phyloP scores from a whole-genome alignment of 1,139 yeast genomes.

The Casaregolazyma suthepensis region DNA sequence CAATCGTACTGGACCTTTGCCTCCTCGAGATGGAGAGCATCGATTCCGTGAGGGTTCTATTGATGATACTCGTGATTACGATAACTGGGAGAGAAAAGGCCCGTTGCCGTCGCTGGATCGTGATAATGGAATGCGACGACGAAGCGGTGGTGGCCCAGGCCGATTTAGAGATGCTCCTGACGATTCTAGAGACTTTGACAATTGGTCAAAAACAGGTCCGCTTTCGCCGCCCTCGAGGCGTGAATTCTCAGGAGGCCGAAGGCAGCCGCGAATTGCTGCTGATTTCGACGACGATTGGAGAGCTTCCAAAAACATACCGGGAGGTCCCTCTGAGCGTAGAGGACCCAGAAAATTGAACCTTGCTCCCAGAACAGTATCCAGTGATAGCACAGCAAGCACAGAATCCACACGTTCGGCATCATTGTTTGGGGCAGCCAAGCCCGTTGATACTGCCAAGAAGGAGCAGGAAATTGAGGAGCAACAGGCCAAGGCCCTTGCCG shows the following conservation, averaged over 20 bases:
- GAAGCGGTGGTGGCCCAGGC: conserved; percentile 12
- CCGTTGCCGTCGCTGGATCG: conserved; percentile 29
- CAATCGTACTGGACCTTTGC: conserved; percentile 32
- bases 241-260: conserved; percentile 17
- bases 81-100: conserved; percentile 41
- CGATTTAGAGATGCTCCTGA: conserved; percentile 18
- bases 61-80: conserved; percentile 17
- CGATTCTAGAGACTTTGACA: conserved; percentile 28
- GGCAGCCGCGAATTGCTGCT: conserved; percentile 12
- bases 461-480: conserved; percentile 26
- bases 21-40: conserved; percentile 16
- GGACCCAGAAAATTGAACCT: conserved; percentile 25
- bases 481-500: conserved; percentile 25
- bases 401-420: conserved; percentile 22
- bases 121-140: conserved; percentile 12
- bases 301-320: conserved; percentile 3
- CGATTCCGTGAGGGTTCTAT: conserved; percentile 10
- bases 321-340: conserved; percentile 1
- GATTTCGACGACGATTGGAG: conserved; percentile 18
- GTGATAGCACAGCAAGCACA: conserved; percentile 13
- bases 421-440: conserved; percentile 36
- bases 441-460: conserved; percentile 26
- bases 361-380: conserved; percentile 25
- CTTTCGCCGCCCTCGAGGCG: conserved; percentile 21
- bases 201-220: conserved; percentile 34